Evolutionary conservation across 257 asterid species (phyloP).

Genomic region (Buddleja alternifolia): DNA sequence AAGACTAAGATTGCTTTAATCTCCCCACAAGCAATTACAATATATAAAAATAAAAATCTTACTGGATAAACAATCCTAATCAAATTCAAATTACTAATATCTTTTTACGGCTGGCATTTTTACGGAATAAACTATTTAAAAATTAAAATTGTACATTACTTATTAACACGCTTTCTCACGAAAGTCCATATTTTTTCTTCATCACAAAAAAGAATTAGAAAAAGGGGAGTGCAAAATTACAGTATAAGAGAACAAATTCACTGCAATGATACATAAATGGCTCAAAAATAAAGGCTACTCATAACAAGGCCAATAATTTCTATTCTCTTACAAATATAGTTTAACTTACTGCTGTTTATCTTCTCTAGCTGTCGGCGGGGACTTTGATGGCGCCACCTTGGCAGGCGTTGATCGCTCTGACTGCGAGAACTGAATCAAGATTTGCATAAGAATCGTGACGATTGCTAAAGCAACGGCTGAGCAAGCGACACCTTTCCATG

Average conservation of each 20-base stretch:
- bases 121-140: too few species aligned
- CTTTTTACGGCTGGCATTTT: too few species aligned
- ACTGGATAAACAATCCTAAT: too few species aligned
- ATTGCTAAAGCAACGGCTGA: slow-evolving; percentile 55
- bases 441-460: slow-evolving; percentile 81
- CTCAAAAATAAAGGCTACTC: background rate
- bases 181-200: too few species aligned
- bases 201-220: too few species aligned
- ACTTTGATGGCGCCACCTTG: slow-evolving; percentile 54
- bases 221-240: too few species aligned
- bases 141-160: too few species aligned
- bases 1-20: too few species aligned
- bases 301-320: slow-evolving; percentile 2
- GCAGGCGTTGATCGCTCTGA: slow-evolving; percentile 79
- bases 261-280: background rate
- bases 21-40: too few species aligned
- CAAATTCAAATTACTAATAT: too few species aligned
- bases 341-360: slow-evolving; percentile 35
- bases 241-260: background rate
- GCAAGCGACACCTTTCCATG: slow-evolving; percentile 77
- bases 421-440: slow-evolving; percentile 86
- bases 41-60: too few species aligned
- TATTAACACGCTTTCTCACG: too few species aligned
- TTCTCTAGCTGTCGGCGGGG: slow-evolving; percentile 34
- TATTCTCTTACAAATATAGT: background rate